These are phyloP conservation scores for Asclepias syriaca DNA, from an alignment of 257 asterid genomes.

Conservation along the genomic window DNA sequence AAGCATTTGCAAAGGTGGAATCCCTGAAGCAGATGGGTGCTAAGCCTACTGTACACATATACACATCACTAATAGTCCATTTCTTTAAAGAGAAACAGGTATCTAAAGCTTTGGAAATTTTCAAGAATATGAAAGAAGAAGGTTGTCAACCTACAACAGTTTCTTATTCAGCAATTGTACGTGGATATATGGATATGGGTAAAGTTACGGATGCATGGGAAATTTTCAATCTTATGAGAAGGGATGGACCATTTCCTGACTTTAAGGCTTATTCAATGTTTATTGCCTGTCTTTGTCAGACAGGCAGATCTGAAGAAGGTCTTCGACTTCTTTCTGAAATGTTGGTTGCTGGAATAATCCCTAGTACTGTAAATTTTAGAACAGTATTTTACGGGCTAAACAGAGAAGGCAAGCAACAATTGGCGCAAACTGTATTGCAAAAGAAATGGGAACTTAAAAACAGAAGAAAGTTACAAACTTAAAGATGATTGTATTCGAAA, in stretches of 20 bases:
- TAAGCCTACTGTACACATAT: constrained; percentile 67
- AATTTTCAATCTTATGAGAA: constrained; percentile 43
- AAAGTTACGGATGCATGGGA: constrained; percentile 50
- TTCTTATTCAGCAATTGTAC: constrained; percentile 63
- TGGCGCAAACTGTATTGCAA: constrained; percentile 44
- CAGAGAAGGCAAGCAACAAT: constrained; percentile 68
- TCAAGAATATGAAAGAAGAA: constrained; percentile 56
- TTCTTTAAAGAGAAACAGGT: constrained; percentile 49
- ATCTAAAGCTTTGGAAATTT: constrained; percentile 43
- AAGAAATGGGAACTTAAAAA: constrained; percentile 56
- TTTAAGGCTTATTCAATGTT: constrained; percentile 78
- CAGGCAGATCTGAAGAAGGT: constrained; percentile 76
- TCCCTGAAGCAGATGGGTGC: constrained; percentile 48
- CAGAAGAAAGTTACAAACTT: constrained; percentile 37
- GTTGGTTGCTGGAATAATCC: constrained; percentile 59
- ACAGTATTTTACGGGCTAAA: constrained; percentile 60
- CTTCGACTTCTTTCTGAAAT: constrained; percentile 49
- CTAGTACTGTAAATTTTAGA: constrained; percentile 67
- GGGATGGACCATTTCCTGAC: constrained; percentile 65
- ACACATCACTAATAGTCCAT: constrained; percentile 60
- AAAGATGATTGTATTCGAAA: not conserved
- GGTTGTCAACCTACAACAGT: constrained; percentile 62
- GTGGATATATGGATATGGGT: constrained; percentile 70
- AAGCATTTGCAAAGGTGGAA: constrained; percentile 61
- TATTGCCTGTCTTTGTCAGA: constrained; percentile 55